phyloP scores from a whole-genome alignment of 495 filamentous ascomycete species.

The Staphylotrichum longicolle region DNA sequence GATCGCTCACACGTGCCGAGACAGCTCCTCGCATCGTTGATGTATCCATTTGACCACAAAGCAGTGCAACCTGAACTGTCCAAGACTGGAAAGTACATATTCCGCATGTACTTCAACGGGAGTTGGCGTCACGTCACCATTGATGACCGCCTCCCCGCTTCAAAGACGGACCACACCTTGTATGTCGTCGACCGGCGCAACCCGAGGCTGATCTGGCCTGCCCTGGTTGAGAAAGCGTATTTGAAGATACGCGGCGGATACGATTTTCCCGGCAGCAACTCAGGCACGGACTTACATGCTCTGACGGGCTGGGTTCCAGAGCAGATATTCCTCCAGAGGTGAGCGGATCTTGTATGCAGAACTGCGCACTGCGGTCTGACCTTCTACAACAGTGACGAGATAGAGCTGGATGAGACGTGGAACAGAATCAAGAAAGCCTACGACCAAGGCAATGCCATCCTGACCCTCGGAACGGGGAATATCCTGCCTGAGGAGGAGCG shows the following conservation, averaged over 20 bases:
- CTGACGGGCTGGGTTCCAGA: constrained; percentile 96
- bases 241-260: constrained; percentile 96
- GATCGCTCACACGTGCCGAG: constrained; percentile 6
- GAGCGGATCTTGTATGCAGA: constrained; percentile 3
- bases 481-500: constrained; percentile 70
- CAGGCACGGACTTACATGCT: constrained; percentile 86
- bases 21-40: constrained; percentile 64
- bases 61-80: constrained; percentile 59
- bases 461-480: constrained; percentile 87
- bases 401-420: constrained; percentile 75
- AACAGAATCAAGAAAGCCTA: constrained; percentile 70
- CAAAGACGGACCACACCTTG: constrained; percentile 65
- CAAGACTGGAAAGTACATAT: constrained; percentile 81
- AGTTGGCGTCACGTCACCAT: constrained; percentile 83
- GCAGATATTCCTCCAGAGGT: constrained; percentile 83
- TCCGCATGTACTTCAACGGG: constrained; percentile 92
- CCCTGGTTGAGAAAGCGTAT: constrained; percentile 93
- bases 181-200: constrained; percentile 89
- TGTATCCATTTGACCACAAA: constrained; percentile 68
- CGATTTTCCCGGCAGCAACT: constrained; percentile 98
- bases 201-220: constrained; percentile 79
- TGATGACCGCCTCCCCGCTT: constrained; percentile 86
- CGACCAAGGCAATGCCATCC: constrained; percentile 73
- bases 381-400: constrained; percentile 52
- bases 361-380: constrained; percentile 20